Evolutionary conservation across 129 eudicot genomes (phyloP), one percentile per base, ranked within the genome.

Genomic region (Smallanthus sonchifolius): DNA sequence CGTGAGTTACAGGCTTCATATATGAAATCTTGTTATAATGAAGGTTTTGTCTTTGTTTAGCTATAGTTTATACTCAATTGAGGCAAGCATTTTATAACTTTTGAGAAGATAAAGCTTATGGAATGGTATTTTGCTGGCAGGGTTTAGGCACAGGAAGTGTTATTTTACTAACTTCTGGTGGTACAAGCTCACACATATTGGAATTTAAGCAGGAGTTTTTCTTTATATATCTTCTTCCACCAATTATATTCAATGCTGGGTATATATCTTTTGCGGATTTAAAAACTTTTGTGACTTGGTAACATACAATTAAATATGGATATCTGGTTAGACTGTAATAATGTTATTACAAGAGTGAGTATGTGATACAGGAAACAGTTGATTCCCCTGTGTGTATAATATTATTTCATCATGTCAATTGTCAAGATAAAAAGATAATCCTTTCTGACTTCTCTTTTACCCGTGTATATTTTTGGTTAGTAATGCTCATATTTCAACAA

Each of bases 211-310:
- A 89, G 82, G 97, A 92, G 77, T 89, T 92, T 36, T 92, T 92
- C 91, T 92, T 92, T 80, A 87, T 89, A 43, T 92, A 92, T 81
- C 96, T 92, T 74, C 96, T 92, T 85, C 97, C 97, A 11, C 97
- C 97, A 3, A 92, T 92, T 82, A 92, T 92, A n/a, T 92, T 92
- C 52, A 92, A 92, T 76, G 97, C 97, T 49, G 97, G 97, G 97
- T 92, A 84, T 30, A 67, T 69, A 17, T 77, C 10, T 60, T 61
- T 10, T 19, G 14, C 24, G 66, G 36, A 38, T 70, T 49, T 70
- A 19, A 70, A 38, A 14, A 47, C 39, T 57, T 64, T 60, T 20
- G 42, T 19, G 30, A 77, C 28, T 54, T 32, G 11, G 1, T 4
- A 45, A 64, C 47, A 17, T 36, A 38, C 32, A 51, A 47, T 35